These are phyloP conservation scores for Mrakia blollopis DNA, from an alignment of 768 basidiomycete genomes.

Conservation along the genomic window DNA sequence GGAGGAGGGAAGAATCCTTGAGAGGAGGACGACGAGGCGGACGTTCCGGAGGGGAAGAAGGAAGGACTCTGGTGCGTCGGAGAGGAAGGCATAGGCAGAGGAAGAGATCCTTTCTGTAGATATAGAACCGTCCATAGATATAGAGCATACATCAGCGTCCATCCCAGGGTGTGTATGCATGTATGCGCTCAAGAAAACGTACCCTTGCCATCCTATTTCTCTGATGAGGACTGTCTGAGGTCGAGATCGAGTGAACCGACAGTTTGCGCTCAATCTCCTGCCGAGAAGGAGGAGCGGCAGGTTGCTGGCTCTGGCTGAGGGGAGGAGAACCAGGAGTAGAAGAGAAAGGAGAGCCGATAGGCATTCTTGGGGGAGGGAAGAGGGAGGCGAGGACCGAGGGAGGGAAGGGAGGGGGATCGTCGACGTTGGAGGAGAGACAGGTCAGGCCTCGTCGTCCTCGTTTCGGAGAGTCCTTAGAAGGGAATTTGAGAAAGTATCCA, in stretches of 20 bases:
- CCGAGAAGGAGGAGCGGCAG: constrained; percentile 66
- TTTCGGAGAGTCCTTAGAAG: no score
- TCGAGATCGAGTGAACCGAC: constrained; percentile 22
- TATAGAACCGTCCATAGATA: no score
- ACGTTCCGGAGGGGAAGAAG: constrained; percentile 1
- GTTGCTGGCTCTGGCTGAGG: not conserved
- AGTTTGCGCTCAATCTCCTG: constrained; percentile 84
- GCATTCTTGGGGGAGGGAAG: no score
- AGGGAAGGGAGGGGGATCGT: not conserved
- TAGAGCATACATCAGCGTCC: no score
- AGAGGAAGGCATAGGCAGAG: not conserved
- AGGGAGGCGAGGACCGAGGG: no score
- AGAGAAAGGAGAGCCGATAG: not conserved
- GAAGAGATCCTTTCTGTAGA: constrained; percentile 28
- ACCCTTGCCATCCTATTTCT: not conserved
- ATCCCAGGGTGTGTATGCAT: no score
- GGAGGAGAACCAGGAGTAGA: constrained; percentile 6
- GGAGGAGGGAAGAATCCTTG: not conserved
- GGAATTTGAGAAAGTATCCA: no score
- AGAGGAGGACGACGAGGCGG: not conserved
- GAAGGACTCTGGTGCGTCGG: not conserved
- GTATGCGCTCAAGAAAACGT: constrained; percentile 33
- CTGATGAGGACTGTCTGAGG: constrained; percentile 19
- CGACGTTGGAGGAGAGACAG: no score
- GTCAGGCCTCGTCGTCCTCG: no score